Evolutionary conservation across 352 stramenopile genomes (phyloP).

Genomic region (Globisporangium rhizosaccharum): DNA sequence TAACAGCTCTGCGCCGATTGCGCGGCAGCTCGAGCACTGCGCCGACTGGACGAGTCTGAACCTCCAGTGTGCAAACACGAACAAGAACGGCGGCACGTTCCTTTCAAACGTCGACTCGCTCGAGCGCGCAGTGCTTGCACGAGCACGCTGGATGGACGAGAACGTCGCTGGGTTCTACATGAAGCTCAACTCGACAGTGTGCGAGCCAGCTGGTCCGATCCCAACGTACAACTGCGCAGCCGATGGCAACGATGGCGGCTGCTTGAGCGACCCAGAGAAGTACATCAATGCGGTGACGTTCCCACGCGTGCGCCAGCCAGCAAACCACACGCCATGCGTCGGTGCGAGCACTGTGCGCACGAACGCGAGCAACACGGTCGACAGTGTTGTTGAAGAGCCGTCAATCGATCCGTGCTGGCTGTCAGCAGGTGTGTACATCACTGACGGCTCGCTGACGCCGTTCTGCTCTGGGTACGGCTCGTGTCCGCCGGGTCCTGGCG

Average conservation of each 20-base stretch:
- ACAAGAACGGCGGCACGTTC: constrained; percentile 25
- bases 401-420: constrained; percentile 81
- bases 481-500: constrained; percentile 55
- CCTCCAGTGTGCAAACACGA: constrained; percentile 52
- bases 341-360: neutral
- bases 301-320: constrained; percentile 8
- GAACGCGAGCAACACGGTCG: neutral
- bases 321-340: neutral
- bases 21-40: constrained; percentile 42
- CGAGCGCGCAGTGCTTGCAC: constrained; percentile 22
- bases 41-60: constrained; percentile 38
- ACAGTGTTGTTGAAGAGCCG: constrained; percentile 19
- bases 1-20: constrained; percentile 29
- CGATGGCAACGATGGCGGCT: constrained; percentile 16
- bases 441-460: constrained; percentile 42
- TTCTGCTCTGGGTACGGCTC: constrained; percentile 72
- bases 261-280: constrained; percentile 16
- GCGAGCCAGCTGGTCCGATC: constrained; percentile 10
- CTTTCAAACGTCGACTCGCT: constrained; percentile 32
- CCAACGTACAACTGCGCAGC: constrained; percentile 21
- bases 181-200: constrained; percentile 12
- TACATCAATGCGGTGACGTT: constrained; percentile 20
- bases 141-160: constrained; percentile 49
- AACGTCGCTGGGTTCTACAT: constrained; percentile 13
- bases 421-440: constrained; percentile 48